Conservation (phyloP, 2,329 filamentous ascomycete genomes). For the Calonectria pseudoturangicola region DNA sequence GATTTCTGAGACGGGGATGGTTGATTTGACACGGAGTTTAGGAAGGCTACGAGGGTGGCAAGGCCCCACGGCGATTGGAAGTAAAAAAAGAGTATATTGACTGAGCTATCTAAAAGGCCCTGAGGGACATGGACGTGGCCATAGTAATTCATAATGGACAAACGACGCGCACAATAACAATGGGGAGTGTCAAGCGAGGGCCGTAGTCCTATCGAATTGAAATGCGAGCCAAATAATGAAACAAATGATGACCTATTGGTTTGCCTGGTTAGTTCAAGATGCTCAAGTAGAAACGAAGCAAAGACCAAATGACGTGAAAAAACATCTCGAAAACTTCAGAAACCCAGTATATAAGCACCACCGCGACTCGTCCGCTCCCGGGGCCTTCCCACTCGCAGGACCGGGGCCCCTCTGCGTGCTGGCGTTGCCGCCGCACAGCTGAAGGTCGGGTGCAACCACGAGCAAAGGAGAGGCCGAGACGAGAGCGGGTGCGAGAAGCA, state of each 20-base stretch:
- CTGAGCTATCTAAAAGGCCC: conserved; percentile 43
- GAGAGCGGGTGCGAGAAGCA: conserved; percentile 53
- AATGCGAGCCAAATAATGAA: too few relatives aligned
- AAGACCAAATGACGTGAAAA: conserved; percentile 36
- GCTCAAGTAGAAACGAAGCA: conserved; percentile 1
- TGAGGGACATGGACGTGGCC: not conserved
- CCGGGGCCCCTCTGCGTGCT: conserved; percentile 57
- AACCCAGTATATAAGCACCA: conserved; percentile 69
- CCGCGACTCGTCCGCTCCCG: conserved; percentile 60
- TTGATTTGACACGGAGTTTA: conserved; percentile 26
- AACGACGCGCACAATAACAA: conserved; percentile 18
- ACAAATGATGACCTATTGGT: conserved; percentile 34
- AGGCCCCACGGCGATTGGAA: not conserved
- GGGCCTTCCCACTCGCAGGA: conserved; percentile 50
- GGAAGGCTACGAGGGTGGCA: not conserved
- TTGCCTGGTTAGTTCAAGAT: conserved; percentile 43
- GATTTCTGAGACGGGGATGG: conserved; percentile 46
- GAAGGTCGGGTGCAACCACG: conserved; percentile 50
- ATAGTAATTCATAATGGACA: conserved; percentile 12
- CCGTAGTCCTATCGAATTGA: not conserved
- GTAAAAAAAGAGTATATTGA: conserved; percentile 38
- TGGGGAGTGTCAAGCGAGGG: conserved; percentile 19
- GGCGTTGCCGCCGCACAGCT: conserved; percentile 55
- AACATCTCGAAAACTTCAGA: conserved; percentile 62
- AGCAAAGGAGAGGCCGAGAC: conserved; percentile 31